These are phyloP conservation scores for Aspergillus avenaceus DNA, from an alignment of 495 filamentous ascomycete species.

Conservation along the genomic window DNA sequence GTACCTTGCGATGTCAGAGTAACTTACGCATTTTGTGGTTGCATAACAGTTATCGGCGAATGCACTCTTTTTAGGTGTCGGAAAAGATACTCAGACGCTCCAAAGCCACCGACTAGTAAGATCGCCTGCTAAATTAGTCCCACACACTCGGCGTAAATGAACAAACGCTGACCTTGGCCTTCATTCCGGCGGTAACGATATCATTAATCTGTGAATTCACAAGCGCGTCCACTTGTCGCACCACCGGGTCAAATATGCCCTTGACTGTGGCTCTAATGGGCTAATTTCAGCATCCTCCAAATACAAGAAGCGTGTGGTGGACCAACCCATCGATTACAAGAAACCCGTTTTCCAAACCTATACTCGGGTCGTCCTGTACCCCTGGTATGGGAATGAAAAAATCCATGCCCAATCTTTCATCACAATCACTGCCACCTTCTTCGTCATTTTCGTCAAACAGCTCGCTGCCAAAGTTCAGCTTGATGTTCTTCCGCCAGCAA, in stretches of 20 bases:
- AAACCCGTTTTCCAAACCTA: conserved; percentile 6
- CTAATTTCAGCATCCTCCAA: not conserved
- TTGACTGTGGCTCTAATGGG: conserved; percentile 38
- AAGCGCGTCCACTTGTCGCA: conserved; percentile 52
- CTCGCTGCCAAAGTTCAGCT: conserved; percentile 12
- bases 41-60: conserved; percentile 49
- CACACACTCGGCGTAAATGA: not conserved
- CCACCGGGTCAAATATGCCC: conserved; percentile 53
- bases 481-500: conserved; percentile 23
- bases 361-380: conserved; percentile 3
- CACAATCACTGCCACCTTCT: no score
- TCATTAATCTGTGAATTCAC: conserved; percentile 53
- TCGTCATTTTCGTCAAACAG: not conserved
- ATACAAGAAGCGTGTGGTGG: no score
- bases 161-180: conserved; percentile 19
- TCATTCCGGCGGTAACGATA: conserved; percentile 11
- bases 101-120: conserved; percentile 66
- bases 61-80: conserved; percentile 42
- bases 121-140: conserved; percentile 40
- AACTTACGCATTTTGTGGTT: conserved; percentile 56
- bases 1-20: not conserved
- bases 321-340: conserved; percentile 15
- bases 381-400: conserved; percentile 14
- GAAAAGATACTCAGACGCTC: conserved; percentile 62
- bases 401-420: not conserved